Evolutionary conservation across 139 green algal species (phyloP), one percentile per base, ranked within the genome.

Genomic region (Volvox reticuliferus): DNA sequence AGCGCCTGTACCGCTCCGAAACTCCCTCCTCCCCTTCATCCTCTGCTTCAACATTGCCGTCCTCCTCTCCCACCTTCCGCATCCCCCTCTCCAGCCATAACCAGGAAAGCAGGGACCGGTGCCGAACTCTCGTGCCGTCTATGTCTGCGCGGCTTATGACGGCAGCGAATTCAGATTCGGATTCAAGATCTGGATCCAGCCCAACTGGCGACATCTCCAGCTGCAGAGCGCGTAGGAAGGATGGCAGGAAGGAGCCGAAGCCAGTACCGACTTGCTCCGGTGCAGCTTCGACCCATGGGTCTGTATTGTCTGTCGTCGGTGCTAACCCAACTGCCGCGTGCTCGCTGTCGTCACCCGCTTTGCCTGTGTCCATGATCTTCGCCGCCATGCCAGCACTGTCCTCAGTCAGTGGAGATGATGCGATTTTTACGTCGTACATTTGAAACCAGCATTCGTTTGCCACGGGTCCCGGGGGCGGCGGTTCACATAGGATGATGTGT

Each of bases 391-490:
- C 9, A 55, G 44, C 44, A 55, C 44, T 28, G 65, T 73, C 21
- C 24, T 73, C 12, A 28, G 65, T 12, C 6, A 12, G 21, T 73
- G 21, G 12, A 5, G 65, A 9, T 73, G 12, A 5, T 73, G 24
- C 65, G 32, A 77, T 26, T 37, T 82, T 77, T 37, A 92, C 89
- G 68, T 85, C 75, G n/a, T 71, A 86, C 75, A 89, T 19, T 37
- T 76, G 63, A 73, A 89, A 92, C 80, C 71, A 92, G 89, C 89
- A 92, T 2, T 85, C 71, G 26, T 30, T 44, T 1, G 82, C 24
- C 68, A 89, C 55, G 0, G 71, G 22, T 33, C 55, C 61, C 16
- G 32, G 37, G 28, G 33, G 17, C 13, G 80, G 80, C 26, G 44
- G 28, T 32, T 78, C 71, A 62, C 89, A 92, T 0, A 71, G 13